Percentiles rank a stretch among this genome's conserved stretches.
These are phyloP conservation scores for Neodidymelliopsis sp. DNA, from an alignment of 2,329 filamentous ascomycete genomes.

Conservation along the genomic window DNA sequence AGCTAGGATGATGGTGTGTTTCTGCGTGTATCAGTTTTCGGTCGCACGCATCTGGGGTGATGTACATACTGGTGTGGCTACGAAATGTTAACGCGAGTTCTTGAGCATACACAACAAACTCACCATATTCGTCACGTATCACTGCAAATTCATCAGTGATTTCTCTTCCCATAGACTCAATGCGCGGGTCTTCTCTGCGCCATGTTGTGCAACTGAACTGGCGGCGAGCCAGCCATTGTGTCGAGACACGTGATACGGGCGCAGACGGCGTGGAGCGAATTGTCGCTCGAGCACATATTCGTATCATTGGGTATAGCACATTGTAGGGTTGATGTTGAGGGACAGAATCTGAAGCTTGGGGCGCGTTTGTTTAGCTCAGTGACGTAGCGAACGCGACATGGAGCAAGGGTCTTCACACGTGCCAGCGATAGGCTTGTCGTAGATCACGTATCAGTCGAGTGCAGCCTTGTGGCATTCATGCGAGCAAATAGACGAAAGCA, in stretches of 20 bases:
- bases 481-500: too few relatives aligned
- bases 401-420: constrained; percentile 13
- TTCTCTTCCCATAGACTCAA: constrained; percentile 59
- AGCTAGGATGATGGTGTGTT: constrained; percentile 67
- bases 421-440: not conserved
- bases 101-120: not conserved
- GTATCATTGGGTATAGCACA: constrained; percentile 43
- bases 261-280: constrained; percentile 27
- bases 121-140: constrained; percentile 65
- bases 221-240: constrained; percentile 15
- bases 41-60: constrained; percentile 28
- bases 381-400: constrained; percentile 30
- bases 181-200: constrained; percentile 55
- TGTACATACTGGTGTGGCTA: constrained; percentile 45
- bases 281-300: constrained; percentile 33
- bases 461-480: too few relatives aligned
- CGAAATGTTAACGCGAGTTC: constrained; percentile 20
- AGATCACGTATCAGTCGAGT: not conserved
- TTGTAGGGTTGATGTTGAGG: constrained; percentile 24
- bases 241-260: constrained; percentile 1
- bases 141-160: constrained; percentile 69
- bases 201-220: constrained; percentile 33
- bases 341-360: constrained; percentile 2
- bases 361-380: constrained; percentile 21
- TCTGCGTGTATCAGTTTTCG: constrained; percentile 34